Conservation (phyloP, 1,284 basidiomycete genomes). For the Irpex lacteus region DNA sequence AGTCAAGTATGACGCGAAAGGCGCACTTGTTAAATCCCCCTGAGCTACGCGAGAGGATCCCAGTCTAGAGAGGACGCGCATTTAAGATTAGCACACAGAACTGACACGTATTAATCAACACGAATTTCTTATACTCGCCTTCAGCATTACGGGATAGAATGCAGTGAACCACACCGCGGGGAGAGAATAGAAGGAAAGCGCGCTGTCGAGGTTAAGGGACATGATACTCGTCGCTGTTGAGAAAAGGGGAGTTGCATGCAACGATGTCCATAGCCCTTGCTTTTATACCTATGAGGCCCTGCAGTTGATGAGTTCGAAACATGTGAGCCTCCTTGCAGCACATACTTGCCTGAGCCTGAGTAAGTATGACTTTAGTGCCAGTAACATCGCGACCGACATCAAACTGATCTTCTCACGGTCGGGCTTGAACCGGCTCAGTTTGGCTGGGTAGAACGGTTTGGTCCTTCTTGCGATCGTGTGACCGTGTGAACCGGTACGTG, state of each 20-base stretch:
- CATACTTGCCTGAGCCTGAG: too few species aligned
- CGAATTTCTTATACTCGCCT: too few species aligned
- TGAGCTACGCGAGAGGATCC: neutral
- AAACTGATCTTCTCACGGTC: too few species aligned
- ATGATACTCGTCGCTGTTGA: too few species aligned
- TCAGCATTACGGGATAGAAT: slow-evolving; percentile 6
- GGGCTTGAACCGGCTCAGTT: neutral
- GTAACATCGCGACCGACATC: too few species aligned
- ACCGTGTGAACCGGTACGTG: neutral
- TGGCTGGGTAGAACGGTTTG: neutral
- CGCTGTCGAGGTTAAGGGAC: slow-evolving; percentile 8
- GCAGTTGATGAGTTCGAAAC: too few species aligned
- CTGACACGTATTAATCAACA: too few species aligned
- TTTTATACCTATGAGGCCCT: neutral
- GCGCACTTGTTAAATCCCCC: slow-evolving; percentile 7
- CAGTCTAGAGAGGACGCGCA: neutral
- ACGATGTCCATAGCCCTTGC: neutral
- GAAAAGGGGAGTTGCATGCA: neutral
- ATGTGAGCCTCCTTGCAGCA: too few species aligned
- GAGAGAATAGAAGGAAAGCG: slow-evolving; percentile 12
- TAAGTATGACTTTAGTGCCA: too few species aligned
- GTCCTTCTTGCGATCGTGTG: too few species aligned
- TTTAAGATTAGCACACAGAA: too few species aligned
- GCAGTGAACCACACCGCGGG: slow-evolving; percentile 12
- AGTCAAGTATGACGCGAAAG: neutral